phyloP scores from a whole-genome alignment of 306 rosid species.

The Crotalaria pallida region DNA sequence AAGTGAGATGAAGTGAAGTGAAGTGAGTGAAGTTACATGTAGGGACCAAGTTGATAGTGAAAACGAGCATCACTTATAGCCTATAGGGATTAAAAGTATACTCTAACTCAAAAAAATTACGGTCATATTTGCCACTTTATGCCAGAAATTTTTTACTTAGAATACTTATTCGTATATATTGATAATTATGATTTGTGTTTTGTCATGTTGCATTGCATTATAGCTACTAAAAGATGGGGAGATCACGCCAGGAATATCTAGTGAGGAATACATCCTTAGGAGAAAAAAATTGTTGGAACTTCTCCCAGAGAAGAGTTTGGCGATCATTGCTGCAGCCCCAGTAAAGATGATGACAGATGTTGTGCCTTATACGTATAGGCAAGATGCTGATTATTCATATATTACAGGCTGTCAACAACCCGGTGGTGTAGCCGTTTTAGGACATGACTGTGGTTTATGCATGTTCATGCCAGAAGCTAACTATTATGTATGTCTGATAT shows the following conservation, averaged over 20 bases:
- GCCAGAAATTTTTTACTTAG: background rate
- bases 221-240: conserved; percentile 85
- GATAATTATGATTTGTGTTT: background rate
- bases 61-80: too few species aligned
- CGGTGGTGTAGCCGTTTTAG: conserved; percentile 82
- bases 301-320: conserved; percentile 84
- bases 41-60: too few species aligned
- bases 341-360: conserved; percentile 96
- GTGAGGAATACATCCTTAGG: conserved; percentile 65
- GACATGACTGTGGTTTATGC: conserved; percentile 79
- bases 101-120: background rate
- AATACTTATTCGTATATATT: background rate
- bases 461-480: conserved; percentile 94
- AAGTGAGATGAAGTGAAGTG: too few species aligned
- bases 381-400: conserved; percentile 79
- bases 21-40: too few species aligned
- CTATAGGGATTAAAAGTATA: too few species aligned
- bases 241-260: conserved; percentile 71
- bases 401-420: conserved; percentile 96
- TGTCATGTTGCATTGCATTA: conserved; percentile 21
- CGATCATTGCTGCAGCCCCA: conserved; percentile 86
- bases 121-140: background rate
- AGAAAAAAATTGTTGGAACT: conserved; percentile 75
- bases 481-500: conserved; percentile 53
- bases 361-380: conserved; percentile 89